Base-by-base conservation (phyloP, 352 stramenopile genomes). In the Pythium aphanidermatum region DNA sequence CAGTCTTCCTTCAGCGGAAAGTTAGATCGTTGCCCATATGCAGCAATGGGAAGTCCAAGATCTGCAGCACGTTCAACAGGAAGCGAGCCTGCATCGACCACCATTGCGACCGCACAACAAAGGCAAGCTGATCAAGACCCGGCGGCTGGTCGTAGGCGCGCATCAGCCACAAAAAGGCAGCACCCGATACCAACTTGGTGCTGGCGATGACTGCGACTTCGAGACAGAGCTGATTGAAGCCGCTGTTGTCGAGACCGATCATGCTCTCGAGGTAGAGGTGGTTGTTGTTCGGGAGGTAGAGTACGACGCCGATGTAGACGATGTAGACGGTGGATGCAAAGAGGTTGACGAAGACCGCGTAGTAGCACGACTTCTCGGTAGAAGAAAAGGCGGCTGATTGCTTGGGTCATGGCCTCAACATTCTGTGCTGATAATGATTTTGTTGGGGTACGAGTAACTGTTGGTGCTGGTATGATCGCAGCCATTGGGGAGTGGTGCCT, bases 21-120 rank as follows among this genome's bases (percentile, higher is more conserved):
- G n/a, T n/a, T n/a, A n/a, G n/a, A n/a, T n/a, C n/a, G 12, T 51
- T 46, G 50, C 16, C 9, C 3, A 47, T 21, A 17, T 35, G 31
- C 6, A 55, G 4, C 5, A 46, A 2, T 21, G 20, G 37, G 19
- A 12, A 16, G n/a, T n/a, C n/a, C n/a, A n/a, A n/a, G n/a, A n/a
- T n/a, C n/a, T n/a, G n/a, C n/a, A n/a, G n/a, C n/a, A n/a, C n/a
- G n/a, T n/a, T n/a, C n/a, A n/a, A n/a, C n/a, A 26, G 17, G 16
- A 41, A 14, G 19, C 8, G 21, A 1, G 19, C 17, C 35, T 39
- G 19, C 16, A 28, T 41, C 5, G 35, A 26, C 17, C 35, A 41
- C 5, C 33, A 19, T 19, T 39, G n/a, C 12, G 6, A 21, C 12
- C 33, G 13, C 3, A 3, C 21, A 5, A 10, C 14, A 17, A 39